phyloP scores from a whole-genome alignment of 2,329 filamentous ascomycete species.

The Pseudogymnoascus sp. region DNA sequence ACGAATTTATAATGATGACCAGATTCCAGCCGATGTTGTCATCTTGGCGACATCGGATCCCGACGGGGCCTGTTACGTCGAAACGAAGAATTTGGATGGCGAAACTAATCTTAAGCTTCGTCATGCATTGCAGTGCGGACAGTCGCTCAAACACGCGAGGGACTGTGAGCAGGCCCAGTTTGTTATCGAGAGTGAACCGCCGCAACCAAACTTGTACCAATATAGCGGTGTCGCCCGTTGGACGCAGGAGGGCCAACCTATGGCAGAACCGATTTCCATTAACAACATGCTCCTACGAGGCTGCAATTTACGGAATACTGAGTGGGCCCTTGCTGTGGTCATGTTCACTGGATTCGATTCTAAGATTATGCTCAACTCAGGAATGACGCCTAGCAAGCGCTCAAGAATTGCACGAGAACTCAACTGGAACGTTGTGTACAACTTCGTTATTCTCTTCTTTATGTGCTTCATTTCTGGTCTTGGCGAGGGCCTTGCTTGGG shows the following conservation, averaged over 20 bases:
- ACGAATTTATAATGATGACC: slow-evolving; percentile 91
- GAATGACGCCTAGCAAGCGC: slow-evolving; percentile 89
- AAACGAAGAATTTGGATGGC: slow-evolving; percentile 96
- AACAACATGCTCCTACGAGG: slow-evolving; percentile 93
- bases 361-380: slow-evolving; percentile 99
- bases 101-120: slow-evolving; percentile 97
- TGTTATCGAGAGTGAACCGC: slow-evolving; percentile 77
- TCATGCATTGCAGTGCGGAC: slow-evolving; percentile 78
- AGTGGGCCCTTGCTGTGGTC: slow-evolving; percentile 89
- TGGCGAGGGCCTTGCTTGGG: slow-evolving; percentile 77
- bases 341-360: slow-evolving; percentile 93
- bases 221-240: slow-evolving; percentile 88
- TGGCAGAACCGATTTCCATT: slow-evolving; percentile 88
- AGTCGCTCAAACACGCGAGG: slow-evolving; percentile 73
- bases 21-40: slow-evolving; percentile 87
- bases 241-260: slow-evolving; percentile 66
- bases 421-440: slow-evolving; percentile 96
- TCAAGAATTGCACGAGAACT: slow-evolving; percentile 84
- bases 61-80: slow-evolving; percentile 92
- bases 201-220: slow-evolving; percentile 89
- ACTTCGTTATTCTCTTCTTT: slow-evolving; percentile 78
- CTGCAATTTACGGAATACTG: slow-evolving; percentile 87
- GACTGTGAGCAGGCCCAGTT: slow-evolving; percentile 91
- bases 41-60: slow-evolving; percentile 87
- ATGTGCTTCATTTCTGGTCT: slow-evolving; percentile 86